These are phyloP conservation scores for Botrytis medusae DNA, from an alignment of 2,329 filamentous ascomycete genomes.

Conservation along the genomic window DNA sequence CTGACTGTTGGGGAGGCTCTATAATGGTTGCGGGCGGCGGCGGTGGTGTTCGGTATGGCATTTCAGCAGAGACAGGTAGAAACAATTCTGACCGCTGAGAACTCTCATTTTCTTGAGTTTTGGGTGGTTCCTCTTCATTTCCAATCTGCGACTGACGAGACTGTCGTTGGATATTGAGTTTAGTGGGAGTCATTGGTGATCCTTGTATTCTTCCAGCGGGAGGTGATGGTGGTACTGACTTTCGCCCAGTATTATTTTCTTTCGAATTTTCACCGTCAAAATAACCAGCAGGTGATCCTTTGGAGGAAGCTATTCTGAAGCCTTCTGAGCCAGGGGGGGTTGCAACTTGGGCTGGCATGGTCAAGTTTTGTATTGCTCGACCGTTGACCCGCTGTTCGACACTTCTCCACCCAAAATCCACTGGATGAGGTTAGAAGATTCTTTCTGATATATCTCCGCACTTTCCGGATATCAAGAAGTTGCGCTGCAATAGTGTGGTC, in stretches of 20 bases:
- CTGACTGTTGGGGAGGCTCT: conserved; percentile 37
- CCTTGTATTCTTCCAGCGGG: conserved; percentile 45
- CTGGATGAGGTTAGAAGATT: neutral
- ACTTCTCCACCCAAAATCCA: conserved; percentile 11
- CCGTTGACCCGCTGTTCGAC: conserved; percentile 10
- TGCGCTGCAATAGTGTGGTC: neutral
- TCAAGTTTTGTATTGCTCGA: conserved; percentile 8
- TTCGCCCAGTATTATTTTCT: conserved; percentile 31
- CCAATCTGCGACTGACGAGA: conserved; percentile 54
- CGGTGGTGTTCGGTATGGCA: conserved; percentile 34
- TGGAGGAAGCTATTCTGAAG: conserved; percentile 26
- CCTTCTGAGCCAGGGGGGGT: conserved; percentile 26
- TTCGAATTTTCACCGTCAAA: conserved; percentile 29
- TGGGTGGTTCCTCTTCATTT: conserved; percentile 26
- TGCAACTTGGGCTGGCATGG: conserved; percentile 27
- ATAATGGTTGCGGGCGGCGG: conserved; percentile 30
- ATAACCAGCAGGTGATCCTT: conserved; percentile 21
- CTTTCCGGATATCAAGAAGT: neutral
- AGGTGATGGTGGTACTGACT: conserved; percentile 33
- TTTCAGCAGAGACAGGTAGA: conserved; percentile 30
- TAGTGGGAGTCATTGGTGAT: conserved; percentile 56
- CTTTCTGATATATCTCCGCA: conserved; percentile 2
- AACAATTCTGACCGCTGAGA: conserved; percentile 27
- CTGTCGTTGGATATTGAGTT: conserved; percentile 54
- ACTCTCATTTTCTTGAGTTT: conserved; percentile 21